A percentile compares a stretch with the other conserved stretches of the same genome.
phyloP scores from a whole-genome alignment of 2,329 filamentous ascomycete species.

The Ophiostoma himal-ulmi region DNA sequence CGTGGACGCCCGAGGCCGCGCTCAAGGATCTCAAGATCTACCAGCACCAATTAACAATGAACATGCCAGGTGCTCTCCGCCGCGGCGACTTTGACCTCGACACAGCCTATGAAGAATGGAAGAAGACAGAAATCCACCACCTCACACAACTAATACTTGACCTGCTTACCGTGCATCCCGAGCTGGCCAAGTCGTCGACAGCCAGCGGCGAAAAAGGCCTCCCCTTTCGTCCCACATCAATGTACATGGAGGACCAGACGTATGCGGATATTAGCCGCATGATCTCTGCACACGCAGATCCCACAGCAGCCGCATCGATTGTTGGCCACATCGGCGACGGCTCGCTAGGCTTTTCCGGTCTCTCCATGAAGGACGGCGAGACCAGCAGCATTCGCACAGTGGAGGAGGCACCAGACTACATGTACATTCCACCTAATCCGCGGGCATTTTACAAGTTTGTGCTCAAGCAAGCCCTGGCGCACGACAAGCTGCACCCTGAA shows the following conservation, averaged over 20 bases:
- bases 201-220: slow-evolving; percentile 49
- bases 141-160: slow-evolving; percentile 91
- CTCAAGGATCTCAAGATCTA: slow-evolving; percentile 89
- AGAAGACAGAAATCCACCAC: slow-evolving; percentile 78
- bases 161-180: slow-evolving; percentile 78
- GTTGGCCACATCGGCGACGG: slow-evolving; percentile 51
- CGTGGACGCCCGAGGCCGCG: slow-evolving; percentile 89
- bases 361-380: slow-evolving; percentile 52
- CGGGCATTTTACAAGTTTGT: slow-evolving; percentile 78
- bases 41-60: slow-evolving; percentile 78
- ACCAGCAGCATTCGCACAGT: slow-evolving; percentile 47
- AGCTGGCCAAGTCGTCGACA: slow-evolving; percentile 71
- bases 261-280: slow-evolving; percentile 50
- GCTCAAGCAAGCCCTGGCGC: slow-evolving; percentile 66
- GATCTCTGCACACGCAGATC: slow-evolving; percentile 41
- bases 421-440: slow-evolving; percentile 82
- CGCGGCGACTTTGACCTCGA: slow-evolving; percentile 85
- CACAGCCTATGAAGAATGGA: slow-evolving; percentile 84
- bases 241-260: slow-evolving; percentile 44
- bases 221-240: slow-evolving; percentile 47
- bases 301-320: slow-evolving; percentile 13
- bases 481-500: slow-evolving; percentile 49
- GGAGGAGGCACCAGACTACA: slow-evolving; percentile 67
- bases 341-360: slow-evolving; percentile 58
- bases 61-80: slow-evolving; percentile 69